Evolutionary conservation across 306 rosid genomes (phyloP).

Genomic region (Trifolium dubium): DNA sequence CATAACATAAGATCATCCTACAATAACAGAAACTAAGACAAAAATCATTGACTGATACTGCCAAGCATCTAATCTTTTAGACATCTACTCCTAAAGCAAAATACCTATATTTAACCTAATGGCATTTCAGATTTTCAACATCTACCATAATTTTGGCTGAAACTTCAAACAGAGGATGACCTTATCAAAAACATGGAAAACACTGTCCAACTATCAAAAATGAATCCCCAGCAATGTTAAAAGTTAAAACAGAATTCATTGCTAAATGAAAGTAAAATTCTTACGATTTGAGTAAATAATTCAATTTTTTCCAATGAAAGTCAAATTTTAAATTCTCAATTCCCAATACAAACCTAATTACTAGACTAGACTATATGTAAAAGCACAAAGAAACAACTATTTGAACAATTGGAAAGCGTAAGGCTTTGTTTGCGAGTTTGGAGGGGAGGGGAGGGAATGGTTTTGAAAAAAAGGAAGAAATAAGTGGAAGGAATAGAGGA

Average conservation of each 20-base stretch:
- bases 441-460: no score
- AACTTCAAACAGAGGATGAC: conserved; percentile 13
- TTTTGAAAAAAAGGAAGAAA: no score
- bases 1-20: conserved; percentile 2
- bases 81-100: conserved; percentile 6
- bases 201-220: conserved; percentile 18
- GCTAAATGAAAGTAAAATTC: background rate
- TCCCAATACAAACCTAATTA: conserved; percentile 22
- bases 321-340: background rate
- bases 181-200: conserved; percentile 13
- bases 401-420: conserved; percentile 5
- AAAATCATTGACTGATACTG: background rate
- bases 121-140: conserved; percentile 18
- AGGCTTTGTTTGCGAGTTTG: no score
- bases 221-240: background rate
- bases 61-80: conserved; percentile 20
- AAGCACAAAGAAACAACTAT: conserved; percentile 5
- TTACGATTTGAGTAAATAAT: conserved; percentile 13
- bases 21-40: background rate
- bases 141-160: conserved; percentile 8
- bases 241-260: conserved; percentile 7
- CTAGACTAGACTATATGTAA: conserved; percentile 1
- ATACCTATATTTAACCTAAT: background rate
- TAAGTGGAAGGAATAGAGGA: no score
- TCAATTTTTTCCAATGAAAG: conserved; percentile 18